A percentile compares a stretch with the other conserved stretches of the same genome.
phyloP scores from a whole-genome alignment of 2,329 filamentous ascomycete genomes.

The Scolecobasidium constrictum region DNA sequence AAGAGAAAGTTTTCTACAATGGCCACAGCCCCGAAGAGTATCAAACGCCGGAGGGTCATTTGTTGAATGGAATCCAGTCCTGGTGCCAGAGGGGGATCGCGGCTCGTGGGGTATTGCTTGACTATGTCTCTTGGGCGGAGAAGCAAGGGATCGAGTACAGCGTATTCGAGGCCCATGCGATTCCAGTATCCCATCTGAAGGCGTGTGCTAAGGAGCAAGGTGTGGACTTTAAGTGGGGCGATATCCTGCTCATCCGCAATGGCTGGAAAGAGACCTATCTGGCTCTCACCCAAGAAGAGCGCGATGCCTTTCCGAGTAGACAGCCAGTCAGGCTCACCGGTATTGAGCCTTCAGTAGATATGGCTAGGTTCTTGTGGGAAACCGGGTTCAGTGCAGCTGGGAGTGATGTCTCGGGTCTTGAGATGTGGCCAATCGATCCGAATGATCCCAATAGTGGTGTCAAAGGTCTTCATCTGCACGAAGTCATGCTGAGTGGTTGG shows the following conservation, averaged over 20 bases:
- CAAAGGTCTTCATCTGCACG: slow-evolving; percentile 6
- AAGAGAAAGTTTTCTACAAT: background rate
- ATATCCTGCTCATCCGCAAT: slow-evolving; percentile 46
- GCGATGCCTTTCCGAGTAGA: background rate
- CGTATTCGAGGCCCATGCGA: slow-evolving; percentile 35
- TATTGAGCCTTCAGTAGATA: slow-evolving; percentile 33
- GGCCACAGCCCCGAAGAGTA: slow-evolving; percentile 18
- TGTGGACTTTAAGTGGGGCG: slow-evolving; percentile 35
- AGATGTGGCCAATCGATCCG: slow-evolving; percentile 16
- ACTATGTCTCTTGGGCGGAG: slow-evolving; percentile 47
- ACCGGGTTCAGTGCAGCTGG: slow-evolving; percentile 44
- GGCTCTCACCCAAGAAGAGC: background rate
- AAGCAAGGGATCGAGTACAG: slow-evolving; percentile 45
- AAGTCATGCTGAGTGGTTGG: slow-evolving; percentile 5
- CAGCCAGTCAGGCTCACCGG: background rate
- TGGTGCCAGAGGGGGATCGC: too few relatives aligned
- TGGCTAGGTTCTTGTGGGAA: slow-evolving; percentile 48
- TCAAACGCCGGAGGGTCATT: too few relatives aligned
- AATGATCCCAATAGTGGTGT: background rate
- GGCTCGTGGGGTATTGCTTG: slow-evolving; percentile 41
- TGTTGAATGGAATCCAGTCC: slow-evolving; percentile 26
- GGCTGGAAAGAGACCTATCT: slow-evolving; percentile 26
- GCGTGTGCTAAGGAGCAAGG: slow-evolving; percentile 34
- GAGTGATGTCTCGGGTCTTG: slow-evolving; percentile 44
- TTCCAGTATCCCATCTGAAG: slow-evolving; percentile 33